Evolutionary conservation across 306 rosid species (phyloP).

Genomic region (Senna siamea): DNA sequence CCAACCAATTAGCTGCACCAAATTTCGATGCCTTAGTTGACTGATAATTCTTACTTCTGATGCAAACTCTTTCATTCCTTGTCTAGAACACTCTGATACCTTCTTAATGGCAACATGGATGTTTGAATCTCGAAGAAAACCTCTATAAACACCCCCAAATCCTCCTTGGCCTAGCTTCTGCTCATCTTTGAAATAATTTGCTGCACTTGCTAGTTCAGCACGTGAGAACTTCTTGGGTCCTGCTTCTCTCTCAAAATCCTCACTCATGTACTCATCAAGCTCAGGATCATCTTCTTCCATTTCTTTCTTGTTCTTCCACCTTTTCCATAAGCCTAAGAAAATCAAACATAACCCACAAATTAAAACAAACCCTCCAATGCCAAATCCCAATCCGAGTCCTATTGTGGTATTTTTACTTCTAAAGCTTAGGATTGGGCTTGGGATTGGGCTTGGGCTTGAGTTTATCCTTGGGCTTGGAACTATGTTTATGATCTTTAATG

Average conservation of each 20-base stretch:
- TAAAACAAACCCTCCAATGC: constrained; percentile 29
- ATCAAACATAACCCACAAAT: constrained; percentile 2
- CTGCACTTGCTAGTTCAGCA: constrained; percentile 38
- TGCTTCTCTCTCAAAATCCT: constrained; percentile 39
- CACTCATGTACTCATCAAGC: constrained; percentile 33
- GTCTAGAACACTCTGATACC: not conserved
- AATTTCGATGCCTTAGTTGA: not conserved
- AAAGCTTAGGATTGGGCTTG: not conserved
- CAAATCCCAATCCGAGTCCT: constrained; percentile 31
- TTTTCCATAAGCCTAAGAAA: constrained; percentile 28
- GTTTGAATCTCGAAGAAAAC: constrained; percentile 33
- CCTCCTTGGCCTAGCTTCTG: constrained; percentile 51
- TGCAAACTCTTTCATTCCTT: not conserved
- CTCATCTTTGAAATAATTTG: constrained; percentile 40
- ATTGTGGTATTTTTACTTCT: not conserved
- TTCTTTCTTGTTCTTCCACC: not conserved
- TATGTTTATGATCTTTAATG: not conserved
- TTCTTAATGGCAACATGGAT: constrained; percentile 7
- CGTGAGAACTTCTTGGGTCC: constrained; percentile 45
- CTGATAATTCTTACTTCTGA: not conserved
- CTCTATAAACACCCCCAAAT: constrained; percentile 50
- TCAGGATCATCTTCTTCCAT: constrained; percentile 32
- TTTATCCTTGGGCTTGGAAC: too few species aligned
- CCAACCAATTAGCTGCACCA: not conserved
- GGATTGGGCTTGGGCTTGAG: too few species aligned